These are phyloP conservation scores for Pseudozyma flocculosa DNA, from an alignment of 1,284 basidiomycete species.

Conservation along the genomic window DNA sequence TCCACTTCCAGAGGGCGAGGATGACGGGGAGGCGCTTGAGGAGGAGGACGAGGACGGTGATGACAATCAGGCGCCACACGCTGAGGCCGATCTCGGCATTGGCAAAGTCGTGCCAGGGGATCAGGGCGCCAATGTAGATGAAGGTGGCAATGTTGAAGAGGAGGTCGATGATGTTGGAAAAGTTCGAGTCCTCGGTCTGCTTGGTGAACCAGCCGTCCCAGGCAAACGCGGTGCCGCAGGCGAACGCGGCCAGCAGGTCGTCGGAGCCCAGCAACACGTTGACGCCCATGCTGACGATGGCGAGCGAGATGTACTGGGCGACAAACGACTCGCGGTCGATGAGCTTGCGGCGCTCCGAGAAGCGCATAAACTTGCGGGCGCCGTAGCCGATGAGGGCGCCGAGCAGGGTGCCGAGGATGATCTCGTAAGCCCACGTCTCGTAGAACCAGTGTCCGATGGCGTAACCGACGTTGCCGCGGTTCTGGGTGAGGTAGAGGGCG, in stretches of 20 bases:
- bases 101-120: slow-evolving; percentile 54
- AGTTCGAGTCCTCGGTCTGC: slow-evolving; percentile 80
- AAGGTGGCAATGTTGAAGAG: slow-evolving; percentile 61
- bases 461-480: slow-evolving; percentile 67
- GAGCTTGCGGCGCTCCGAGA: slow-evolving; percentile 81
- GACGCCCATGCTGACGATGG: slow-evolving; percentile 74
- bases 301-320: slow-evolving; percentile 80
- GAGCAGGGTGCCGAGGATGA: slow-evolving; percentile 75
- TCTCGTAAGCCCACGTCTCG: slow-evolving; percentile 68
- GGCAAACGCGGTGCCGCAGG: slow-evolving; percentile 92
- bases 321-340: slow-evolving; percentile 95
- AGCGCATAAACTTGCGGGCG: slow-evolving; percentile 93
- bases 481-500: slow-evolving; percentile 81
- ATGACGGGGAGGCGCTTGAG: slow-evolving; percentile 56
- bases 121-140: slow-evolving; percentile 58
- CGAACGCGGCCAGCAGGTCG: slow-evolving; percentile 70
- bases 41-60: slow-evolving; percentile 49
- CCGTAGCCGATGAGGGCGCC: slow-evolving; percentile 76
- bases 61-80: slow-evolving; percentile 51
- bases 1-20: slow-evolving; percentile 53
- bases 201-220: slow-evolving; percentile 93
- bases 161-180: slow-evolving; percentile 92
- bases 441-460: slow-evolving; percentile 60
- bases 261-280: slow-evolving; percentile 55
- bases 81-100: slow-evolving; percentile 38